Conservation (phyloP, 768 basidiomycete species). For the Boletus sp. region DNA sequence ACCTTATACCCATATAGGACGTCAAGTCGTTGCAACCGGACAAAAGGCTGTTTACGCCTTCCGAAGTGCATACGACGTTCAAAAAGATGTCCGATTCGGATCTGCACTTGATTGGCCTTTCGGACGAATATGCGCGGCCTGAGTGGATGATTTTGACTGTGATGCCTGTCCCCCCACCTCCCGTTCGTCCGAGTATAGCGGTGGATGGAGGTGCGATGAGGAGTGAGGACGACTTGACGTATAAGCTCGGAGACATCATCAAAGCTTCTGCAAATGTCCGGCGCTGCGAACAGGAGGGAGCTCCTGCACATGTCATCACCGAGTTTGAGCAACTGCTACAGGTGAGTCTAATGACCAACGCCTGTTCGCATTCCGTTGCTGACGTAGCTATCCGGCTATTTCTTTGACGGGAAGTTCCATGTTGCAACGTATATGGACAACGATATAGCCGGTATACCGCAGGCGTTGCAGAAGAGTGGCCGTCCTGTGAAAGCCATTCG, state of each 20-base stretch:
- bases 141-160: conserved; percentile 99
- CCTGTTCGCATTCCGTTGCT: background rate
- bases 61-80: conserved; percentile 90
- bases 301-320: conserved; percentile 90
- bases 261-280: conserved; percentile 92
- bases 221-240: conserved; percentile 97
- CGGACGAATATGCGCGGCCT: conserved; percentile 92
- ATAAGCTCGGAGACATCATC: conserved; percentile 95
- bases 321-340: conserved; percentile 96
- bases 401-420: conserved; percentile 64
- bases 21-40: conserved; percentile 78
- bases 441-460: conserved; percentile 96
- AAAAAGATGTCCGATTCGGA: conserved; percentile 93
- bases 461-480: conserved; percentile 95
- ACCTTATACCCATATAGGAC: conserved; percentile 46
- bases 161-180: conserved; percentile 95
- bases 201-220: conserved; percentile 96
- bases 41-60: conserved; percentile 76
- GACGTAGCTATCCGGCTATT: background rate
- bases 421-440: conserved; percentile 99
- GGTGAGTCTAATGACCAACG: conserved; percentile 41
- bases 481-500: conserved; percentile 98
- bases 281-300: conserved; percentile 92
- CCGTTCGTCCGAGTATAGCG: conserved; percentile 96
- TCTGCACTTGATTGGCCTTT: conserved; percentile 84